Base-by-base conservation (phyloP, 306 rosid genomes). In the Luffa acutangula region DNA sequence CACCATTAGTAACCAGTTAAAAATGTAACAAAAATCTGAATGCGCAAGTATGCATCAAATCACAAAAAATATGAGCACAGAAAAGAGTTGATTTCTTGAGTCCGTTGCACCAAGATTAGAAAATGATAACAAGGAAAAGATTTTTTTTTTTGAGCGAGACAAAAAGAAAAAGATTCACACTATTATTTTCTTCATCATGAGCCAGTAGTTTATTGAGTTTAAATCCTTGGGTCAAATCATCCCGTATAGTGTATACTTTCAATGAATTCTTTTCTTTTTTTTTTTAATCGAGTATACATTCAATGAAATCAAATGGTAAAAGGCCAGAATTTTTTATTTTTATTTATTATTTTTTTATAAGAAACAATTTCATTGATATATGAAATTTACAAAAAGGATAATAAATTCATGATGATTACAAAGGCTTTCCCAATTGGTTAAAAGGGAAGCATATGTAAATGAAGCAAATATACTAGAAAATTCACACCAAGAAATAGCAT, bases 1-100 rank as follows among this genome's bases (percentile, higher is more conserved):
- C 56, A 76, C 79, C 51, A 56, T 79, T 45, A 85, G 53, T 81
- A 81, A 75, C 62, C 31, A 52, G 15, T 74, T 34, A 75, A 70
- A 43, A 58, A 65, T 58, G 41, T 67, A 76, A 80, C 53, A 76
- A 82, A 54, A 54, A 77, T 74, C 46, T 63, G 53, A 76, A 80
- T 6, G 75, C 2, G 48, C 46, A 63, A 80, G 77, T 62, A 72
- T 8, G 51, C 74, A 7, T 34, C 62, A 52, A 2, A 70, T 33
- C 17, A 31, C 41, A 1, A 34, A 17, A 67, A 37, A 67, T 7
- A 2, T 6, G 15, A 2, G 59, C 13, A 48, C 21, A 48, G 25
- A 54, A 51, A 1, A 48, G 20, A 51, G 15, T 51, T 51, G 42
- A 31, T 33, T 57, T 74, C 36, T 70, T 13, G 21, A 72, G 59